Conservation (phyloP, 225 moss, liverwort and hornwort species). For the Polytrichum formosum region DNA sequence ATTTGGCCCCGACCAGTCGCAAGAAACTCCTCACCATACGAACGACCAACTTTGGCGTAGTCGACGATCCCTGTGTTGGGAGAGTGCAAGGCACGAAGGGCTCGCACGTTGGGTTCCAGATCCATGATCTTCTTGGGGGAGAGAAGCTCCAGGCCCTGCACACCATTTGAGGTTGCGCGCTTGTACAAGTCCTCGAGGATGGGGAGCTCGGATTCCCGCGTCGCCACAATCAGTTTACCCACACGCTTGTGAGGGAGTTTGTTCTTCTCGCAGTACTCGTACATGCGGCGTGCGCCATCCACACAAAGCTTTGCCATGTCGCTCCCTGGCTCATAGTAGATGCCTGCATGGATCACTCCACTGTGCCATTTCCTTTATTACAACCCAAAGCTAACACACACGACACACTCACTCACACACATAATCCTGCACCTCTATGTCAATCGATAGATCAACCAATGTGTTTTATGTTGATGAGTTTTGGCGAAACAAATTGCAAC, state of each 20-base stretch:
- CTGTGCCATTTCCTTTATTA: constrained; percentile 38
- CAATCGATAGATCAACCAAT: no score
- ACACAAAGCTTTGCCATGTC: constrained; percentile 80
- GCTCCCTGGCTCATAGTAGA: constrained; percentile 84
- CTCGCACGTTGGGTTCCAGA: constrained; percentile 74
- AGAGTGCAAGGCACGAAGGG: constrained; percentile 72
- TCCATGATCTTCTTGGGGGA: constrained; percentile 57
- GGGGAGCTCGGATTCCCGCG: constrained; percentile 58
- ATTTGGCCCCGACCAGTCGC: constrained; percentile 64
- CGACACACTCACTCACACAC: no score
- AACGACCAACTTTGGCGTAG: constrained; percentile 64
- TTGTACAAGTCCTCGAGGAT: constrained; percentile 60
- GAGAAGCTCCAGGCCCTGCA: constrained; percentile 75
- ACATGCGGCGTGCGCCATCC: constrained; percentile 59
- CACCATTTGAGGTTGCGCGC: constrained; percentile 64
- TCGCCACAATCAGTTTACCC: constrained; percentile 80
- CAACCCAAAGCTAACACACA: neutral
- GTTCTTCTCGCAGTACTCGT: constrained; percentile 74
- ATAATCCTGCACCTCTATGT: no score
- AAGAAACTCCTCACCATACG: constrained; percentile 66
- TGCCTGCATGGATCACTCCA: constrained; percentile 94
- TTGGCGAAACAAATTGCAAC: no score
- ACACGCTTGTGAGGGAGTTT: constrained; percentile 70
- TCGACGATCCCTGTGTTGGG: constrained; percentile 79
- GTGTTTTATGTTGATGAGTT: no score